Evolutionary conservation across 495 filamentous ascomycete genomes (phyloP).

Genomic region (Penicillium paxilli): DNA sequence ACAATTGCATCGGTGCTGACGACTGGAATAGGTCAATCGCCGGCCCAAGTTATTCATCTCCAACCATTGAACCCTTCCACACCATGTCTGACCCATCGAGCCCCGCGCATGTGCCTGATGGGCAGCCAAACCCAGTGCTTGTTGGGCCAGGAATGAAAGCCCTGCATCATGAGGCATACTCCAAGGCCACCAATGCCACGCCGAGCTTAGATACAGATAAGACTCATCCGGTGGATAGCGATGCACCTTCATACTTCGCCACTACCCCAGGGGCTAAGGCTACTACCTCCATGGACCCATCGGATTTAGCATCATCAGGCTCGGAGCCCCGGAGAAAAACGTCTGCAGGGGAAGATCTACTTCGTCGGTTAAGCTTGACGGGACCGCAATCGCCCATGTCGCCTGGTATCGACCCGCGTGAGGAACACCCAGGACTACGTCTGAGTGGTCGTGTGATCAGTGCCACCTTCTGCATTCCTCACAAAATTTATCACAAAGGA

Average conservation of each 20-base stretch:
- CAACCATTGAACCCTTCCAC: conserved; percentile 6
- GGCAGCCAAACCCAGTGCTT: conserved; percentile 36
- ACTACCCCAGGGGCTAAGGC: conserved; percentile 29
- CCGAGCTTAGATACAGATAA: conserved; percentile 27
- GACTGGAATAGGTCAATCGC: conserved; percentile 13
- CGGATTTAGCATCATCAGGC: conserved; percentile 30
- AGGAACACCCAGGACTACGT: conserved; percentile 63
- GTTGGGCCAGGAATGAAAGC: conserved; percentile 35
- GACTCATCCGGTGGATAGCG: conserved; percentile 12
- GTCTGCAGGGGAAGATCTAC: conserved; percentile 57
- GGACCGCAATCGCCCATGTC: conserved; percentile 36
- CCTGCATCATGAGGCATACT: conserved; percentile 35
- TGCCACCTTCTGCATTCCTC: conserved; percentile 81
- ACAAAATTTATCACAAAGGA: conserved; percentile 64
- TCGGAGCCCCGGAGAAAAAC: conserved; percentile 51
- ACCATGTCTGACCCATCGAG: conserved; percentile 37
- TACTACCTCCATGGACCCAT: conserved; percentile 12
- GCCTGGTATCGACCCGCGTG: conserved; percentile 57
- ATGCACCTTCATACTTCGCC: conserved; percentile 33
- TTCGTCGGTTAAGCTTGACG: conserved; percentile 62
- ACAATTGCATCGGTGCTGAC: conserved; percentile 19
- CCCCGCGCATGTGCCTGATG: conserved; percentile 29
- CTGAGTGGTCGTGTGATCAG: conserved; percentile 85
- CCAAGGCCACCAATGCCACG: conserved; percentile 26
- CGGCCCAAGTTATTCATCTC: conserved; percentile 2